Conservation (phyloP, 257 asterid species). For the Apocynum venetum region DNA sequence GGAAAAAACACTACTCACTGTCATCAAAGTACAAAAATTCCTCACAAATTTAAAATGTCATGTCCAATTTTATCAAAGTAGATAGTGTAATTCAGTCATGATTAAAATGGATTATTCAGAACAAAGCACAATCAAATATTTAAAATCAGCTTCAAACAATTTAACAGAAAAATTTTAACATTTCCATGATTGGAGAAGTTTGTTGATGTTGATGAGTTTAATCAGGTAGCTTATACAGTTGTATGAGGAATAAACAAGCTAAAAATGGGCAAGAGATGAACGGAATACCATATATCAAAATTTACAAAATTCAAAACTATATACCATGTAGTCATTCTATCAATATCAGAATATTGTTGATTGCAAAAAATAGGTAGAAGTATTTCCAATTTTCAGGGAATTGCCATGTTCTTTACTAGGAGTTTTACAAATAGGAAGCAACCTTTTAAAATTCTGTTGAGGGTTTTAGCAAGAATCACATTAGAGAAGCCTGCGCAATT, state of each 20-base stretch:
- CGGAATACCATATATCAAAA: background rate
- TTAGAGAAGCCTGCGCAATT: conserved; percentile 4
- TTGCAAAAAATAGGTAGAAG: background rate
- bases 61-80: background rate
- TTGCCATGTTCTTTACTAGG: background rate
- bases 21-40: background rate
- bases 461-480: background rate
- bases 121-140: background rate
- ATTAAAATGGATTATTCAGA: background rate
- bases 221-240: background rate
- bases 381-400: background rate
- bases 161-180: background rate
- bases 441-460: background rate
- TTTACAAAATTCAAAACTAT: background rate
- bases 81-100: background rate
- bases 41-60: no score
- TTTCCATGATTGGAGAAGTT: background rate
- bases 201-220: background rate
- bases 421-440: conserved; percentile 9
- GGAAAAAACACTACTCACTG: background rate
- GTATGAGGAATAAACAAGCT: background rate
- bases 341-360: background rate
- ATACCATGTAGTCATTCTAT: background rate
- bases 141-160: background rate
- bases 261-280: background rate